Base-by-base conservation (phyloP, 2,329 filamentous ascomycete genomes). In the Nothophaeocryptopus gaeumannii region DNA sequence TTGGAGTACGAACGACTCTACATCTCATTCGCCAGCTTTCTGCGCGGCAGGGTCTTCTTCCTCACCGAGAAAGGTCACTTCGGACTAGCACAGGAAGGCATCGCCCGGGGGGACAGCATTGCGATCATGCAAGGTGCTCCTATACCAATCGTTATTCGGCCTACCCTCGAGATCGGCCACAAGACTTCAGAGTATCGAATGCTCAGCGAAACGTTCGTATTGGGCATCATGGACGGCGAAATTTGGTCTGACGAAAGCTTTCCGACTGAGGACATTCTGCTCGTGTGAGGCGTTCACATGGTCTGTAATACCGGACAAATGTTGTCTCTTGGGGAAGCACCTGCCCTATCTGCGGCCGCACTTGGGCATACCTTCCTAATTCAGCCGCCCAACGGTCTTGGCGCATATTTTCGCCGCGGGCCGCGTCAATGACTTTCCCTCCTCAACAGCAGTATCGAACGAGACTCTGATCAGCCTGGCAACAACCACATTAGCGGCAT, bases 1-100 rank as follows among this genome's bases (percentile, higher is more conserved):
- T 39, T 52, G 16, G 40, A 54, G 20, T 16, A 45, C 13, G 46
- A 50, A 10, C 43, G 47, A 10, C 20, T 50, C n/a, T 53, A 46
- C 15, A 35, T 45, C 33, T 45, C 50, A 1, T 41, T 51, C 14
- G 45, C 51, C 11, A 54, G 48, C 36, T 54, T 58, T 37, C 43
- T 56, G 20, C 53, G 55, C 8, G 53, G 55, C 5, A 45, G 55
- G 15, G 55, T 58, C 9, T 54, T 56, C 47, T 58, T 53, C 43
- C 20, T 56, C 10, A 54, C 53, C 1, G 56, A 58, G 38, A 39
- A 49, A 26, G 56, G 56, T 7, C 48, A 44, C 36, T 56, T 51
- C 29, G 51, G 56, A 2, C 40, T 56, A 8, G 56, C 54, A 13
- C 55, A 55, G 14, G 47, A 36, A 35, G 55, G 53, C 8, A 16